Percentiles rank a stretch among this genome's conserved stretches.
These are phyloP conservation scores for Vigna trinervia DNA, from an alignment of 306 rosid genomes.

Conservation along the genomic window DNA sequence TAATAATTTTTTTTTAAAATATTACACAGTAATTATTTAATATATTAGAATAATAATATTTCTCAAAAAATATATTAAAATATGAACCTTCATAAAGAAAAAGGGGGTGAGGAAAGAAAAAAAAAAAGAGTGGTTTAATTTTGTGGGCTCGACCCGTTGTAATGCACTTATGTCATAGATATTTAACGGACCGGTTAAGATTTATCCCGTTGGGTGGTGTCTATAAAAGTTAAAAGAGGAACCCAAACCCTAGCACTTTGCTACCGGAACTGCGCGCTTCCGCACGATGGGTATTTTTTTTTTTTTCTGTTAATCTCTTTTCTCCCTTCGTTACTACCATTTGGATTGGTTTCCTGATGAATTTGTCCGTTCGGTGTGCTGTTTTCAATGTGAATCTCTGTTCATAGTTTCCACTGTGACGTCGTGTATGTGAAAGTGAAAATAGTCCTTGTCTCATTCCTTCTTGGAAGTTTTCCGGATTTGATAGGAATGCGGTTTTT, in stretches of 20 bases:
- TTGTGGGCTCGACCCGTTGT: constrained; percentile 2
- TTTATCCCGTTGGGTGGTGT: not conserved
- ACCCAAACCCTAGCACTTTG: constrained; percentile 33
- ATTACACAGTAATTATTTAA: too few relatives aligned
- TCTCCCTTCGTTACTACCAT: not conserved
- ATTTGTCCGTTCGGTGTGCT: not conserved
- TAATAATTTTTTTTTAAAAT: too few relatives aligned
- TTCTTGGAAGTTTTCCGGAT: not conserved
- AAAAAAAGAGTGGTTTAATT: not conserved
- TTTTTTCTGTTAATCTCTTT: not conserved
- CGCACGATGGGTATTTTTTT: constrained; percentile 45
- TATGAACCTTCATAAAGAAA: too few relatives aligned
- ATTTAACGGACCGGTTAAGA: not conserved
- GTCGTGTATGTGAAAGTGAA: not conserved
- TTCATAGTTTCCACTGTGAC: not conserved
- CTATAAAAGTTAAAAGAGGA: constrained; percentile 9
- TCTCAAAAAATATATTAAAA: too few relatives aligned
- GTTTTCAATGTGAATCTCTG: not conserved
- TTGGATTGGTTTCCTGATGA: not conserved
- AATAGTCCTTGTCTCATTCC: not conserved
- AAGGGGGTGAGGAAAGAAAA: too few relatives aligned
- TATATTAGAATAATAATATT: too few relatives aligned
- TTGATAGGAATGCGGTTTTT: not conserved
- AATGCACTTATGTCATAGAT: not conserved
- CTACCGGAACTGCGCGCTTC: not conserved